phyloP scores from a whole-genome alignment of 257 asterid genomes.

The Forsythia viridissima region DNA sequence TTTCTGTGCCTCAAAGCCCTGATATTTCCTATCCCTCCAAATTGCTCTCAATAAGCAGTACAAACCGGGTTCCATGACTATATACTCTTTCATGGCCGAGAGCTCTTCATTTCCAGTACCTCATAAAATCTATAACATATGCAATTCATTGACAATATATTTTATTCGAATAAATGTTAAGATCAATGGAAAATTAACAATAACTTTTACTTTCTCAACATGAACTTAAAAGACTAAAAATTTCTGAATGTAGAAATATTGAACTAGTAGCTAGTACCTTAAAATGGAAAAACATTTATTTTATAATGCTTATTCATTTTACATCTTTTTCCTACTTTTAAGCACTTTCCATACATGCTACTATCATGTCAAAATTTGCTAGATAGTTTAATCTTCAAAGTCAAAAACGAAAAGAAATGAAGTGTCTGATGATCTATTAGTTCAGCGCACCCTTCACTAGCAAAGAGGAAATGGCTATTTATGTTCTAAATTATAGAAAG shows the following conservation, averaged over 20 bases:
- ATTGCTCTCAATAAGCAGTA: no score
- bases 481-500: background rate
- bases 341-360: background rate
- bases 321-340: background rate
- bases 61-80: no score
- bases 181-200: no score
- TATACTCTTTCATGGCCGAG: no score
- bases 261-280: background rate
- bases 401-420: background rate
- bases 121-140: no score
- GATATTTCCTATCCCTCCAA: no score
- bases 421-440: background rate
- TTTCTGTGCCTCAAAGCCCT: no score
- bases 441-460: background rate
- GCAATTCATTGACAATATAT: background rate
- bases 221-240: background rate
- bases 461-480: background rate
- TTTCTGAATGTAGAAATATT: background rate
- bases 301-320: background rate
- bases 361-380: background rate
- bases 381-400: background rate
- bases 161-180: no score
- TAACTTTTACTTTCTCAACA: background rate
- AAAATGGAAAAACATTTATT: background rate
- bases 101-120: no score